Base-by-base conservation (phyloP, 208 protist species). In the Trypanosomatidae sp. region DNA sequence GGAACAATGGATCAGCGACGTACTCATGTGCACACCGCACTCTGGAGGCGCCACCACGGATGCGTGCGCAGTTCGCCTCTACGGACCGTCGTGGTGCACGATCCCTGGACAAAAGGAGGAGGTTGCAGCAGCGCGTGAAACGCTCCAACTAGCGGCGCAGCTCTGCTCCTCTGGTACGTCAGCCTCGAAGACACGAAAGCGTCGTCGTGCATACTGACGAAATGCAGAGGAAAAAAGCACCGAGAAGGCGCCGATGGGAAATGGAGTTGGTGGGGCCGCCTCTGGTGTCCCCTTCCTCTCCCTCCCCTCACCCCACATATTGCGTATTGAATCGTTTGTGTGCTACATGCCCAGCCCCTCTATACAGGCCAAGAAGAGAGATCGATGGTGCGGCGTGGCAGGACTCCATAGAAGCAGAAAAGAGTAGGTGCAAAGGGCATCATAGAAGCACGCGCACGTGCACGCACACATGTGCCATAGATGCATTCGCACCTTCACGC, bases 1-100 rank as follows among this genome's bases (percentile, higher is more conserved):
- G 50, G 67, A 71, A 41, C 36, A 17, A 58, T 71, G 67, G 50
- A 36, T 71, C 39, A 7, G 39, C n/a, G 52, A 71, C 13, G 52
- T 62, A 25, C 30, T 59, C 15, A 44, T 3, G 3, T 53, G 43
- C 62, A 46, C 33, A 13, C 9, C 59, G 8, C 17, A 65, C 39
- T 47, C 59, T 65, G 36, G 36, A 44, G 39, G 22, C 22, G 33
- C 39, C 36, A 25, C 59, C 39, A 30, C 19, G 39, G 30, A n/a
- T 28, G 59, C 19, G 59, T 65, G 9, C 46, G 33, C 33, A 8
- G 39, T 7, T 19, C 59, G 28, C 33, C 59, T 46, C 59, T 10
- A 17, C 8, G 19, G 19, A 5, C 39, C 6, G 36, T 65, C 39
- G 22, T 43, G 5, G 17, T 68, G 43, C 71, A 49, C 43, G 0